Conservation (phyloP, 2,329 filamentous ascomycete species). For the Colletotrichum tamarilloi region DNA sequence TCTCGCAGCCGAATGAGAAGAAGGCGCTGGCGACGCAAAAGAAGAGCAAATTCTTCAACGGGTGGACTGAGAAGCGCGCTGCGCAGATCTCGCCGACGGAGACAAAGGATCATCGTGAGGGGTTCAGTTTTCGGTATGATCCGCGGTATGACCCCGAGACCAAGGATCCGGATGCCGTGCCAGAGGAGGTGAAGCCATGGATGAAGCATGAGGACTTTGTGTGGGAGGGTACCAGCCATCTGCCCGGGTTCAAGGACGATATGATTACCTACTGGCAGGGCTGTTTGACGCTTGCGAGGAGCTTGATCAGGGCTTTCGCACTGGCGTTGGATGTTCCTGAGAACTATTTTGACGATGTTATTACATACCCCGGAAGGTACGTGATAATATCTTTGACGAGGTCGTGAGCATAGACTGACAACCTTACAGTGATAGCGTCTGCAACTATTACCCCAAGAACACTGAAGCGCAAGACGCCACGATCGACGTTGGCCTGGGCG, state of each 20-base stretch:
- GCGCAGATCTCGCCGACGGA: slow-evolving; percentile 44
- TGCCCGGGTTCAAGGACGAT: slow-evolving; percentile 34
- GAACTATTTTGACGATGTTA: slow-evolving; percentile 37
- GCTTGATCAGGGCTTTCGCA: slow-evolving; percentile 39
- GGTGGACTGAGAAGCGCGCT: slow-evolving; percentile 43
- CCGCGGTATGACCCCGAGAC: slow-evolving; percentile 54
- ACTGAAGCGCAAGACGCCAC: slow-evolving; percentile 42
- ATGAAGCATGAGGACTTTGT: slow-evolving; percentile 37
- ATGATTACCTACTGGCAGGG: slow-evolving; percentile 36
- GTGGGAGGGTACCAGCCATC: slow-evolving; percentile 36
- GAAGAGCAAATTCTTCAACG: slow-evolving; percentile 49
- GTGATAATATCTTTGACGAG: background rate
- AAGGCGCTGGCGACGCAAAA: slow-evolving; percentile 41
- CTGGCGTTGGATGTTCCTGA: slow-evolving; percentile 38
- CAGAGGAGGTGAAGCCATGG: slow-evolving; percentile 33
- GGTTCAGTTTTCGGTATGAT: slow-evolving; percentile 50
- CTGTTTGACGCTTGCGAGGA: slow-evolving; percentile 39
- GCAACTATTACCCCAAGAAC: slow-evolving; percentile 57
- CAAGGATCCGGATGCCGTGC: slow-evolving; percentile 41
- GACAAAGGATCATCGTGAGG: slow-evolving; percentile 44
- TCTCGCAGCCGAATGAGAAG: slow-evolving; percentile 42
- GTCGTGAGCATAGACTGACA: background rate
- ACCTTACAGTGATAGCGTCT: slow-evolving; percentile 42
- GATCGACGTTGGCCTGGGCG: slow-evolving; percentile 55
- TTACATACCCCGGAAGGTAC: slow-evolving; percentile 36